Evolutionary conservation across 208 protist genomes (phyloP).

Genomic region (Wallacemonas rigidus): DNA sequence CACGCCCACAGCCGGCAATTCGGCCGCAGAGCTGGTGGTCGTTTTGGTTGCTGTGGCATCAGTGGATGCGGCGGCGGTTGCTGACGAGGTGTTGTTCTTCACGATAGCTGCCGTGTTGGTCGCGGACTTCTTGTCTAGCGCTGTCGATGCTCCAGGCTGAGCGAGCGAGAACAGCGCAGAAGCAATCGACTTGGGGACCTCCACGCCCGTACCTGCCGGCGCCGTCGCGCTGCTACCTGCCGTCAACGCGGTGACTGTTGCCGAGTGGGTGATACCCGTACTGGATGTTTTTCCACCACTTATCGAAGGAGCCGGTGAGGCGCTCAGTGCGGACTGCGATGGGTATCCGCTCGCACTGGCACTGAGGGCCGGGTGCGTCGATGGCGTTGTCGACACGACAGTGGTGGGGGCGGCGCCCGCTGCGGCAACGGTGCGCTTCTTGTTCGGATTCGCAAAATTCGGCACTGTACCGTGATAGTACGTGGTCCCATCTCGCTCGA

Average conservation of each 20-base stretch:
- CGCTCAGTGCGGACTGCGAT: not conserved
- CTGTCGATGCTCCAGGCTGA: not conserved
- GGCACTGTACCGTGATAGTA: conserved; percentile 87
- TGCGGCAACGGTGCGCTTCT: conserved; percentile 27
- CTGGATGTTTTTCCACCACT: not conserved
- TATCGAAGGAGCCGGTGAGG: not conserved
- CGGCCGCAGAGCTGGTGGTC: too few species aligned
- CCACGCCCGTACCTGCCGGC: not conserved
- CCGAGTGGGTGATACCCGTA: not conserved
- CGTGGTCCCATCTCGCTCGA: conserved; percentile 61
- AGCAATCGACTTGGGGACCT: conserved; percentile 32
- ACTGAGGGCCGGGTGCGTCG: not conserved
- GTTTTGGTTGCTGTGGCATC: too few species aligned
- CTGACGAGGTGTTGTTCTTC: too few species aligned
- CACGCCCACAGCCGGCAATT: too few species aligned
- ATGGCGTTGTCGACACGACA: too few species aligned
- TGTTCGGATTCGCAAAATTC: conserved; percentile 87
- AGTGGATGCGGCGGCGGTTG: too few species aligned
- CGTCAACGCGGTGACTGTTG: not conserved
- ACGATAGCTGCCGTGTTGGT: not conserved
- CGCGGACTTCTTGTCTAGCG: not conserved
- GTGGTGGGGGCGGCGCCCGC: too few species aligned
- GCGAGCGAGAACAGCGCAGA: conserved; percentile 42
- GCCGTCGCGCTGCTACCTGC: not conserved
- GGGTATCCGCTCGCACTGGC: not conserved